phyloP scores from a whole-genome alignment of 495 filamentous ascomycete species.

The Hypoxylon intermedium region DNA sequence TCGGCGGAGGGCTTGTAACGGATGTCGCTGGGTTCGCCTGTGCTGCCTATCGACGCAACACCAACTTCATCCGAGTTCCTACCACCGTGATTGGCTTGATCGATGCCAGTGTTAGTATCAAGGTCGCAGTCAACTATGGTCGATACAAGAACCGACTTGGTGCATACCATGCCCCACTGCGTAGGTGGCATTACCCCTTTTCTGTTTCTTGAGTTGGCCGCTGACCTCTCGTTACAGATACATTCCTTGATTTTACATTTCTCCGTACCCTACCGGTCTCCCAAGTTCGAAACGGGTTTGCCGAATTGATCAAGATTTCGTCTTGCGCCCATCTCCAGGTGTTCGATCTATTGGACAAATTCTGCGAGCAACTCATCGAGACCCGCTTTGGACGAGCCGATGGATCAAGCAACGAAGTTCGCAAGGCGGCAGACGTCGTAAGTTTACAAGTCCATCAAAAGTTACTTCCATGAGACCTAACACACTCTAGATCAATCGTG shows the following conservation, averaged over 20 bases:
- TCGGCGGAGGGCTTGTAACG: slow-evolving; percentile 69
- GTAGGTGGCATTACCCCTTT: no score
- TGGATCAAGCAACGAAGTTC: slow-evolving; percentile 55
- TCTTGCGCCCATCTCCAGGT: slow-evolving; percentile 65
- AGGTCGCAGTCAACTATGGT: slow-evolving; percentile 70
- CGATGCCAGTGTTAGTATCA: slow-evolving; percentile 70
- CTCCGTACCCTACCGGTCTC: slow-evolving; percentile 63
- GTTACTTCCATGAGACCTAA: neutral
- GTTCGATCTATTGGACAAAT: slow-evolving; percentile 66
- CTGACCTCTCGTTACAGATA: no score
- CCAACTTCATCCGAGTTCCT: slow-evolving; percentile 65
- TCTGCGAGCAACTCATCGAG: slow-evolving; percentile 65
- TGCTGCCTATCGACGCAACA: slow-evolving; percentile 61
- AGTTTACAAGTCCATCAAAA: neutral
- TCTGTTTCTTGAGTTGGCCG: no score
- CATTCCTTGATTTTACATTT: slow-evolving; percentile 71
- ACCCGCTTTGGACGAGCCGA: slow-evolving; percentile 63
- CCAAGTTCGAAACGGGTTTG: slow-evolving; percentile 71
- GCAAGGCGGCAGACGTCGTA: slow-evolving; percentile 58
- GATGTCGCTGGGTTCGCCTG: slow-evolving; percentile 73
- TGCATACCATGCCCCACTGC: slow-evolving; percentile 69
- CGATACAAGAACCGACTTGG: slow-evolving; percentile 71
- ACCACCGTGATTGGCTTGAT: slow-evolving; percentile 73
- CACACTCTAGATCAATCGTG: slow-evolving; percentile 57
- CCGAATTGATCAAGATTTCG: slow-evolving; percentile 71